These are phyloP conservation scores for Paecilomyces dactylethromorphus DNA, from an alignment of 2,329 filamentous ascomycete genomes.

Conservation along the genomic window DNA sequence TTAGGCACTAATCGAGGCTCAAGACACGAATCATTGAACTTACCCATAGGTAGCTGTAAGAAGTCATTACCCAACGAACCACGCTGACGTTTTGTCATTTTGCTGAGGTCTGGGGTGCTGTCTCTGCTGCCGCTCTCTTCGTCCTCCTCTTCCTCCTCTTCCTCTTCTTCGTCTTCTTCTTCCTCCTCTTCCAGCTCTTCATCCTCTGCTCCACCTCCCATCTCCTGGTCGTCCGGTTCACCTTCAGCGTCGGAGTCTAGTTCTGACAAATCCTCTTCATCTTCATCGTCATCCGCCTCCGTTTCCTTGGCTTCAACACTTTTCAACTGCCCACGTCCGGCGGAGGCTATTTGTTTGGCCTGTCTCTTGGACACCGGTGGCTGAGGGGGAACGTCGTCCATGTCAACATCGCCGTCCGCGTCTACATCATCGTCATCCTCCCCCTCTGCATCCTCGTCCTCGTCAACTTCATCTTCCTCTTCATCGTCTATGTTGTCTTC, in stretches of 20 bases:
- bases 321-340: conserved; percentile 32
- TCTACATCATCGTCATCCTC: conserved; percentile 28
- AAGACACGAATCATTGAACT: conserved; percentile 9
- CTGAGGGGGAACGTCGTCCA: conserved; percentile 40
- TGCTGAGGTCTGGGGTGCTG: conserved; percentile 57
- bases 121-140: conserved; percentile 45
- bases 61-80: conserved; percentile 50
- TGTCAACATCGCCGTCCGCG: conserved; percentile 32
- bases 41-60: conserved; percentile 51
- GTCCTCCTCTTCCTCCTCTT: conserved; percentile 38
- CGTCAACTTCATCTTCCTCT: conserved; percentile 31
- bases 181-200: conserved; percentile 30
- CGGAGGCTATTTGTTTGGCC: conserved; percentile 30
- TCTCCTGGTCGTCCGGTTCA: conserved; percentile 43
- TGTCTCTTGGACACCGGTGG: conserved; percentile 29
- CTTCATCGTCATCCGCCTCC: conserved; percentile 46
- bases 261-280: conserved; percentile 43
- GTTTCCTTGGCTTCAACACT: conserved; percentile 43
- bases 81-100: conserved; percentile 63
- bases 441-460: conserved; percentile 25
- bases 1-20: conserved; percentile 11
- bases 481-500: conserved; percentile 41
- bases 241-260: conserved; percentile 41
- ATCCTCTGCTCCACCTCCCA: conserved; percentile 22
- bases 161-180: conserved; percentile 36